A percentile compares a stretch with the other conserved stretches of the same genome.
phyloP scores from a whole-genome alignment of 176 grass and related monocot species.

The Tillandsia fasciculata region DNA sequence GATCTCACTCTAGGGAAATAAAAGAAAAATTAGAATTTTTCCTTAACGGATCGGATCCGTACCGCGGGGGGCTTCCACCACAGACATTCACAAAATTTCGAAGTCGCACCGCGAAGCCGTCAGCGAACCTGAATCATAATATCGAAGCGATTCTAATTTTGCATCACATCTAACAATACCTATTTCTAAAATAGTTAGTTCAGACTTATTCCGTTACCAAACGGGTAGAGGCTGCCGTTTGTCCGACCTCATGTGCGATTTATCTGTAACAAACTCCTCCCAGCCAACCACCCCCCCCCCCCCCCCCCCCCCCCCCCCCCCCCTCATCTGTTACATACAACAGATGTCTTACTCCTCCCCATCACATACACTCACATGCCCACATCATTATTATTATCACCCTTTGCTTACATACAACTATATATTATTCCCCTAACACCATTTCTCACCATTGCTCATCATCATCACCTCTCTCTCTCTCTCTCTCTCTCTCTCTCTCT shows the following conservation, averaged over 20 bases:
- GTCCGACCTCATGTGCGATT: conserved; percentile 5
- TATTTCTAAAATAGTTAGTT: too few relatives aligned
- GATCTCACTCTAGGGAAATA: too few relatives aligned
- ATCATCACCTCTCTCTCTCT: background rate
- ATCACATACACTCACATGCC: background rate
- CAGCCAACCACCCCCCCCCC: background rate
- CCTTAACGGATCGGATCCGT: too few relatives aligned
- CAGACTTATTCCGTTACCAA: too few relatives aligned
- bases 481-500: background rate
- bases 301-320: background rate
- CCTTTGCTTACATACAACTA: background rate
- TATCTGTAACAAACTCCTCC: background rate
- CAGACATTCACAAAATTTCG: too few relatives aligned
- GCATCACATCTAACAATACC: too few relatives aligned
- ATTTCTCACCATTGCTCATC: background rate
- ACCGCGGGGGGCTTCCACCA: too few relatives aligned
- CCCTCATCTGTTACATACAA: background rate
- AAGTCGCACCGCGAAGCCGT: too few relatives aligned
- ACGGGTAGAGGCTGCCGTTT: conserved; percentile 39
- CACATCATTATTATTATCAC: background rate
- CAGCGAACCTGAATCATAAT: too few relatives aligned
- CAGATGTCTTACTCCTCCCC: background rate
- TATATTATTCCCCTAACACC: background rate
- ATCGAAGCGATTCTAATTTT: too few relatives aligned
- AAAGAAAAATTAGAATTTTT: too few relatives aligned